phyloP scores from a whole-genome alignment of 108 stramenopile genomes.

The Nitzschia putrida region DNA sequence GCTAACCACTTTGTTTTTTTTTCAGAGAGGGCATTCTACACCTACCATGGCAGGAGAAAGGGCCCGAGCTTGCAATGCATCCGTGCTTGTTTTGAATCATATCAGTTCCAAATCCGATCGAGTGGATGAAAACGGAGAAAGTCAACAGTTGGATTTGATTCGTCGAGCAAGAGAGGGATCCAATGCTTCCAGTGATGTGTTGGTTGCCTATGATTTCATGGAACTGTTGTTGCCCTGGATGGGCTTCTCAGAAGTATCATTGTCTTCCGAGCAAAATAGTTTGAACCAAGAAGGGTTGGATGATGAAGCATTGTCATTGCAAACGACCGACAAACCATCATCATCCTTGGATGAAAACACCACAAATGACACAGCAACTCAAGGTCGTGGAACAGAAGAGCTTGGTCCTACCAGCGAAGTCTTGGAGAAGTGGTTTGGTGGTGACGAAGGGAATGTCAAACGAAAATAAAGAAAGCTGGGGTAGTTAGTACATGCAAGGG shows the following conservation, averaged over 20 bases:
- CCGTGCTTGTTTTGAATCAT: constrained; percentile 73
- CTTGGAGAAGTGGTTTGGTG: constrained; percentile 13
- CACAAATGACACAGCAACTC: no score
- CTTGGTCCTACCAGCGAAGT: constrained; percentile 5
- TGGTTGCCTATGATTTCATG: constrained; percentile 75
- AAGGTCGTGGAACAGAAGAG: background rate
- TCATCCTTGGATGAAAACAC: background rate
- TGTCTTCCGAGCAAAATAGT: background rate
- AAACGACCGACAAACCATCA: background rate
- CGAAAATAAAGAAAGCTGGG: no score
- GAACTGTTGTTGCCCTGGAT: constrained; percentile 69
- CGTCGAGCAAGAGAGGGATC: constrained; percentile 49
- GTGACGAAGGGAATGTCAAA: no score
- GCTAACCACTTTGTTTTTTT: no score
- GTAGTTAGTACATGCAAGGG: no score
- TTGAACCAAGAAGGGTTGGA: background rate
- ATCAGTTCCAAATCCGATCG: constrained; percentile 49
- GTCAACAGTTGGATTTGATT: constrained; percentile 30
- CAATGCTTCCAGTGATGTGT: constrained; percentile 38
- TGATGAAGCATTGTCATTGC: no score
- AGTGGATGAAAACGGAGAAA: constrained; percentile 8
- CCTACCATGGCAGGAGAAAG: constrained; percentile 75
- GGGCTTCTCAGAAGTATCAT: constrained; percentile 39
- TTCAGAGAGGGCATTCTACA: constrained; percentile 70
- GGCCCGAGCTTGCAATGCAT: constrained; percentile 50